These are phyloP conservation scores for Sporothrix luriei DNA, from an alignment of 2,329 filamentous ascomycete genomes.

Conservation along the genomic window DNA sequence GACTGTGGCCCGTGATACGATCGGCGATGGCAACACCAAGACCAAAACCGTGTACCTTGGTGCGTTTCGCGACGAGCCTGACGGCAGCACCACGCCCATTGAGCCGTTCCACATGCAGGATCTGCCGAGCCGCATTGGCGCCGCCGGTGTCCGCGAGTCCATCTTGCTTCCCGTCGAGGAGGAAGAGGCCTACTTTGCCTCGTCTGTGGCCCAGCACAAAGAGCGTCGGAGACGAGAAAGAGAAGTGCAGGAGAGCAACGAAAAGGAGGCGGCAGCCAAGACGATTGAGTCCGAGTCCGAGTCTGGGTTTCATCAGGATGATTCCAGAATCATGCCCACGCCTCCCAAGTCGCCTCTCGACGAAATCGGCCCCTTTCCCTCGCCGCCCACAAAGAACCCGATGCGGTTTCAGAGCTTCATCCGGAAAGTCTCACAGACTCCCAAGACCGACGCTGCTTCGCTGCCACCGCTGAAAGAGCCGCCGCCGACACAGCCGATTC, in stretches of 20 bases:
- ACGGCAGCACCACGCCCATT: conserved; percentile 47
- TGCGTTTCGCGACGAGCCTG: conserved; percentile 32
- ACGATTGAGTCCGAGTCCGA: background rate
- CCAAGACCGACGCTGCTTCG: background rate
- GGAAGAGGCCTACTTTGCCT: conserved; percentile 37
- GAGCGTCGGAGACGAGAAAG: conserved; percentile 26
- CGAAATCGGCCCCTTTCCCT: conserved; percentile 38
- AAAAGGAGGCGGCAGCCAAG: conserved; percentile 22
- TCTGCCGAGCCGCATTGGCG: conserved; percentile 49
- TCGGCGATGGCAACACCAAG: background rate
- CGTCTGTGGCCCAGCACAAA: conserved; percentile 27
- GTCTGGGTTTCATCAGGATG: background rate
- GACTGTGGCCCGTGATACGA: background rate
- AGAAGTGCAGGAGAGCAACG: conserved; percentile 14
- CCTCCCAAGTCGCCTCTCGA: conserved; percentile 25
- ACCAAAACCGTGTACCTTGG: conserved; percentile 4
- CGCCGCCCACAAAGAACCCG: conserved; percentile 42
- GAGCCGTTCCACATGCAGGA: conserved; percentile 57
- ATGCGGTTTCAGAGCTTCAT: conserved; percentile 34
- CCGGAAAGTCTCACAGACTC: conserved; percentile 30
- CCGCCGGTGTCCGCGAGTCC: conserved; percentile 43
- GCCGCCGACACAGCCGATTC: conserved; percentile 44
- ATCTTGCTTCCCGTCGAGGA: conserved; percentile 41
- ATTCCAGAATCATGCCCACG: background rate
- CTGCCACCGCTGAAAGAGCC: conserved; percentile 14